Base-by-base conservation (phyloP, 176 grass and related monocot species). In the Poa pratensis region DNA sequence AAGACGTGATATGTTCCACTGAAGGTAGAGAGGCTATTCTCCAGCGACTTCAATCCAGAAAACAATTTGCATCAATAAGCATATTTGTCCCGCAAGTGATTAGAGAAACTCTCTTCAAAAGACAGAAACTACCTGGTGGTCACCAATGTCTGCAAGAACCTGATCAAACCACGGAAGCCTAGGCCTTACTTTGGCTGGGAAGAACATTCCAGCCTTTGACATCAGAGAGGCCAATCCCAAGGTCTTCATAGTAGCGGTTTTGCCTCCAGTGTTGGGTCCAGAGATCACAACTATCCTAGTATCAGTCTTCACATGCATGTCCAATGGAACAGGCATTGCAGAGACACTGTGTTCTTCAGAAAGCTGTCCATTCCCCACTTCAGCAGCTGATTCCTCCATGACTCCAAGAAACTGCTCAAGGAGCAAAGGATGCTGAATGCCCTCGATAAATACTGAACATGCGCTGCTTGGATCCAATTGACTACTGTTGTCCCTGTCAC, bases 211-310 rank as follows among this genome's bases (percentile, higher is more conserved):
- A 73, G 90, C 90, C 68, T 94, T 94, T 39, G 93, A 90, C 90
- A 92, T 94, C 14, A 92, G 79, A 60, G 87, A 92, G 24, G 93
- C 80, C 69, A 94, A 87, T 3, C 93, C 93, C 79, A 94, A 84
- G 24, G 93, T 94, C 86, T 94, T 94, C 93, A 94, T 94, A 42
- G 87, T 92, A 42, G 93, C 93, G 81, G 93, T 94, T 88, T 94
- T 94, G 11, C 93, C 93, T 69, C 93, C 93, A 42, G 93, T 90
- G n/a, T 94, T 94, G n/a, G 93, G 93, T 78, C 93, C 90, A 20
- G 93, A 94, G 76, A 94, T 94, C 86, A 94, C 93, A 84, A 94
- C 62, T 79, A 94, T 87, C 79, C 86, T 92, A 35, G 85, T 86
- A 37, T 74, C 14, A 12, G 28, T 73, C 57, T 84, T 75, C 27